Evolutionary conservation across 352 stramenopile genomes (phyloP).

Genomic region (Elongisporangium anandrum): DNA sequence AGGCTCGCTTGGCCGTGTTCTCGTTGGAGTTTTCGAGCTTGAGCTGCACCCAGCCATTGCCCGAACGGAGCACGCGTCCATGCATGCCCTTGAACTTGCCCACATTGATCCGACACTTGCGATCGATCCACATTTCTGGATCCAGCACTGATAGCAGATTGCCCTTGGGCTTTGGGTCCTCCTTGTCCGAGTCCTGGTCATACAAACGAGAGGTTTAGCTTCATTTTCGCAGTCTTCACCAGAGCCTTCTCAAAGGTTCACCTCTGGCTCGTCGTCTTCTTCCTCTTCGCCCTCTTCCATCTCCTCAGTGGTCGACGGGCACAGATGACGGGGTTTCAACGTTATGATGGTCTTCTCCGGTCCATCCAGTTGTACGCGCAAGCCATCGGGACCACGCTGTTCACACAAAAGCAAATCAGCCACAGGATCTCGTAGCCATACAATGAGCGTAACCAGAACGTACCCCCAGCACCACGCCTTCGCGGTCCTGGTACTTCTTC

Average conservation of each 20-base stretch:
- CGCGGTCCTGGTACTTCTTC: constrained; percentile 68
- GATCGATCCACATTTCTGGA: constrained; percentile 87
- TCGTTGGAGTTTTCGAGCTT: constrained; percentile 78
- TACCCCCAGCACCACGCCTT: constrained; percentile 59
- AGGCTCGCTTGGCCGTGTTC: constrained; percentile 84
- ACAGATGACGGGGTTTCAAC: constrained; percentile 50
- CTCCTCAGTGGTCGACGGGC: constrained; percentile 24
- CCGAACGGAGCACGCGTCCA: constrained; percentile 73
- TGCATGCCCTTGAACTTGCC: constrained; percentile 82
- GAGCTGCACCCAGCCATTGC: constrained; percentile 87
- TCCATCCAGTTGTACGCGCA: constrained; percentile 56
- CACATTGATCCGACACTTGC: constrained; percentile 83
- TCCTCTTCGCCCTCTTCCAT: constrained; percentile 23
- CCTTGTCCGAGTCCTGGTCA: constrained; percentile 15
- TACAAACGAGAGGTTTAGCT: background rate
- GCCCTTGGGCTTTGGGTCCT: constrained; percentile 31
- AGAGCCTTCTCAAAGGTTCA: background rate
- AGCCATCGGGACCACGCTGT: constrained; percentile 19
- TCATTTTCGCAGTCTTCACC: background rate
- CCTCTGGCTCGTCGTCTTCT: constrained; percentile 18
- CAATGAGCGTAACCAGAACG: constrained; percentile 6
- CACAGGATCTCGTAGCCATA: background rate
- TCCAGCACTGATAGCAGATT: constrained; percentile 76
- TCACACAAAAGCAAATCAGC: background rate
- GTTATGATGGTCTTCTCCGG: constrained; percentile 42